A percentile compares a stretch with the other conserved stretches of the same genome.
Evolutionary conservation across 1,284 basidiomycete species (phyloP).

Genomic region (Sporisorium exsertum): DNA sequence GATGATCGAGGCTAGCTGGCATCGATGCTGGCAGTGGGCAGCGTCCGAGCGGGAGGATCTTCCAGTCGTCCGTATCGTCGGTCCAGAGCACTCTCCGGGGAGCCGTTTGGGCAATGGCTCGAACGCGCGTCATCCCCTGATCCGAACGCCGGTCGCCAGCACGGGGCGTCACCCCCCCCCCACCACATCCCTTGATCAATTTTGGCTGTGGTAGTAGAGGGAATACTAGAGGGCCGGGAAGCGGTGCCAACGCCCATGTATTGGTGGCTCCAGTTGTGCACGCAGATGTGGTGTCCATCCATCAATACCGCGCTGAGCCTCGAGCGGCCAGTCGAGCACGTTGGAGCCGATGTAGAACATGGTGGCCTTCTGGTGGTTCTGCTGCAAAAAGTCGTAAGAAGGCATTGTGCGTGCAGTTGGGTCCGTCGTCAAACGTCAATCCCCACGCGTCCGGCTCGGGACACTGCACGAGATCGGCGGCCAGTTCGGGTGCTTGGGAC

Average conservation of each 20-base stretch:
- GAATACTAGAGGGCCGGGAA: conserved; percentile 72
- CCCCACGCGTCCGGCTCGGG: conserved; percentile 73
- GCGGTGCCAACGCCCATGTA: conserved; percentile 72
- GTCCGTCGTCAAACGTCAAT: conserved; percentile 73
- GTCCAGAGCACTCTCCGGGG: conserved; percentile 73
- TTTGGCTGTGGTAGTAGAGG: conserved; percentile 73
- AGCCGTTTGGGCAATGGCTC: conserved; percentile 72
- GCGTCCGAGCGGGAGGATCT: conserved; percentile 64
- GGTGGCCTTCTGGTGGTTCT: conserved; percentile 72
- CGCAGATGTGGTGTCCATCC: conserved; percentile 65
- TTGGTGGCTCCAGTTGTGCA: conserved; percentile 71
- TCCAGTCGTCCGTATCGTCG: conserved; percentile 72
- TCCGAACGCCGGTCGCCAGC: conserved; percentile 73
- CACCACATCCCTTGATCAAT: conserved; percentile 72
- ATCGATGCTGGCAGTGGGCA: conserved; percentile 68
- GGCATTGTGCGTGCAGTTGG: conserved; percentile 72
- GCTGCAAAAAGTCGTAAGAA: conserved; percentile 72
- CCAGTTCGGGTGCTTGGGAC: conserved; percentile 64
- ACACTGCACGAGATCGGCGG: conserved; percentile 69
- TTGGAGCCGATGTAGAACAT: conserved; percentile 73
- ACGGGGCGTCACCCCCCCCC: conserved; percentile 72
- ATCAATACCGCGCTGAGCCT: conserved; percentile 72
- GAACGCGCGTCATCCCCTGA: conserved; percentile 73
- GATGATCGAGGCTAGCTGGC: conserved; percentile 72
- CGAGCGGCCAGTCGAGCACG: conserved; percentile 73